Evolutionary conservation across 2,329 filamentous ascomycete genomes (phyloP).

Genomic region (Amauroascus verrucosus): DNA sequence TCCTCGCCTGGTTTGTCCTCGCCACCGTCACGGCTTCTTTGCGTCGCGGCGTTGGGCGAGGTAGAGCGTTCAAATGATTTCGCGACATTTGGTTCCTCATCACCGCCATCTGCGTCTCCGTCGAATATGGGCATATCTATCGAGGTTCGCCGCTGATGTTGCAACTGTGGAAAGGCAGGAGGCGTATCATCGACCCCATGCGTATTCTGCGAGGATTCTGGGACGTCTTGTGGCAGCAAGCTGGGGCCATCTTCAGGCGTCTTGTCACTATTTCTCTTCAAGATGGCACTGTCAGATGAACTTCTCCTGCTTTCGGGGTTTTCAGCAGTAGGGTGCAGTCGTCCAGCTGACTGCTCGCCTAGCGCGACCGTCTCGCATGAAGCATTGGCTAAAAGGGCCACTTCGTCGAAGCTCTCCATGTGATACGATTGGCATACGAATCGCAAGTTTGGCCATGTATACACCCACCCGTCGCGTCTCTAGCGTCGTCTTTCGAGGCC

Average conservation of each 20-base stretch:
- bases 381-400: slow-evolving; percentile 22
- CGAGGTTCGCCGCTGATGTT: slow-evolving; percentile 26
- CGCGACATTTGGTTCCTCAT: slow-evolving; percentile 37
- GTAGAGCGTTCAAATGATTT: slow-evolving; percentile 37
- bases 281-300: slow-evolving; percentile 6
- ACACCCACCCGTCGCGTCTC: not conserved
- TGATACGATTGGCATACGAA: slow-evolving; percentile 11
- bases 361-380: slow-evolving; percentile 19
- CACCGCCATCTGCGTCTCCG: slow-evolving; percentile 30
- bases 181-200: not conserved
- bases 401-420: slow-evolving; percentile 36
- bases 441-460: not conserved
- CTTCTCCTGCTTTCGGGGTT: slow-evolving; percentile 5
- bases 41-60: slow-evolving; percentile 30
- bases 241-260: not conserved
- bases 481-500: not conserved
- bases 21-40: slow-evolving; percentile 30
- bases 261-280: not conserved
- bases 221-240: not conserved
- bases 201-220: not conserved
- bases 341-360: slow-evolving; percentile 18
- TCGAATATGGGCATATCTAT: slow-evolving; percentile 25
- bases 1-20: slow-evolving; percentile 28
- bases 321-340: slow-evolving; percentile 5
- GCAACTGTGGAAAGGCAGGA: slow-evolving; percentile 15